These are phyloP conservation scores for Blastomyces percursus DNA, from an alignment of 2,329 filamentous ascomycete species.

Conservation along the genomic window DNA sequence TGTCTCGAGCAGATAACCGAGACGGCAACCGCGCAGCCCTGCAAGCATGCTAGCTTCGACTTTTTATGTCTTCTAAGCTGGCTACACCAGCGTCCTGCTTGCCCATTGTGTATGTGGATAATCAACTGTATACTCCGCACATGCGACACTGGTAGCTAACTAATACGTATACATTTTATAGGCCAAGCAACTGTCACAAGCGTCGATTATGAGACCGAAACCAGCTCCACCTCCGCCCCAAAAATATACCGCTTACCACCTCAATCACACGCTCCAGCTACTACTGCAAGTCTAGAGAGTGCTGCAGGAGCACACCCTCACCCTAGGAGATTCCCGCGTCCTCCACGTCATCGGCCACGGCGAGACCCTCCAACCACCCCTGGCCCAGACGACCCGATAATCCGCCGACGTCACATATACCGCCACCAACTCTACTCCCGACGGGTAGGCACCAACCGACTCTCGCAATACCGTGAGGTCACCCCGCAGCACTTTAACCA, in stretches of 20 bases:
- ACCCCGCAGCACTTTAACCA: constrained; percentile 54
- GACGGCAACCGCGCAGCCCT: constrained; percentile 60
- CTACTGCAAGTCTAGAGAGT: constrained; percentile 5
- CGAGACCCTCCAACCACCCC: constrained; percentile 18
- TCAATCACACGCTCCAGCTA: constrained; percentile 10
- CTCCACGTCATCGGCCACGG: constrained; percentile 11
- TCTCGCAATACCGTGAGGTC: constrained; percentile 66
- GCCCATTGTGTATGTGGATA: constrained; percentile 62
- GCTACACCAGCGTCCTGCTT: constrained; percentile 60
- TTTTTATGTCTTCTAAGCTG: constrained; percentile 75
- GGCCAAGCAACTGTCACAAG: constrained; percentile 44
- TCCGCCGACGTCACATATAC: constrained; percentile 62
- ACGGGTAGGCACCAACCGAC: constrained; percentile 68
- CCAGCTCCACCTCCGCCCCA: constrained; percentile 35
- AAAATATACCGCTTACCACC: constrained; percentile 48
- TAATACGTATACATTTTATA: constrained; percentile 17
- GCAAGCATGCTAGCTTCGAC: constrained; percentile 71
- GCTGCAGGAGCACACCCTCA: constrained; percentile 2
- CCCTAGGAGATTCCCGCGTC: not conserved
- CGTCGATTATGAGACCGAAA: constrained; percentile 55
- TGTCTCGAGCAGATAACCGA: constrained; percentile 70
- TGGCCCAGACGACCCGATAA: constrained; percentile 35
- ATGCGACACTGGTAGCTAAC: not conserved
- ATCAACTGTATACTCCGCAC: not conserved
- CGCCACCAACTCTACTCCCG: constrained; percentile 60